Evolutionary conservation across 805 yeast genomes (phyloP), one percentile per base, ranked within the genome.

Genomic region (Crinitomyces ghanaensis): DNA sequence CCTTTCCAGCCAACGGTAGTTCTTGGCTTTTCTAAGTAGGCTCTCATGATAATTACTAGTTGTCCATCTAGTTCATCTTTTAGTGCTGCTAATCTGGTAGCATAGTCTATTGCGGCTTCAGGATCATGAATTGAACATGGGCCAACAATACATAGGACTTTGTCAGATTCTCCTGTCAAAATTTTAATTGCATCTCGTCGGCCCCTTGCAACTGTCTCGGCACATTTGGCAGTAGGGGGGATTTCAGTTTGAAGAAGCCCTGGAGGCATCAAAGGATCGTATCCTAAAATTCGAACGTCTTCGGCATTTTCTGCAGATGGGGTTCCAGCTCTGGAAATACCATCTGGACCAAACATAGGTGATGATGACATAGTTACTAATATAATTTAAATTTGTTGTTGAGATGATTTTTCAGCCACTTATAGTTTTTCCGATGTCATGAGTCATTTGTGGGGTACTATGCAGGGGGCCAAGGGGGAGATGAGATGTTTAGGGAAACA

Each of bases 1-100:
- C 98, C 98, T 63, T 88, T 88, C 98, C 98, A 88, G 44, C 98
- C 98, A 35, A 88, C 97, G 16, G 97, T 88, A 43, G 98, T 88
- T 68, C 98, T 79, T 51, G 98, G 98, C 63, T 88, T 88, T 64
- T 88, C 98, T 47, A 88, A 69, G 70, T 88, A 88, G 5, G 97
- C 97, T 66, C 98, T 79, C 98, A 88, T 88, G 43, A 88, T 72
- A 38, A 88, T 71, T 36, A 77, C 79, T 36, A 88, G 67, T 45
- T 88, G 97, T 35, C 66, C 72, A 41, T 74, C 59, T 42, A 82
- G 69, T 57, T 81, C 82, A 23, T 74, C 79, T 23, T 84, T 65
- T 36, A 83, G 62, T 39, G 63, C 63, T 56, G 72, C 71, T 46
- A 88, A 68, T 44, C 77, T 69, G 24, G 58, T 59, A 40, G 88